Evolutionary conservation across 345 rosid genomes (phyloP), one percentile per base, ranked within the genome.

Genomic region (Corchorus olitorius): DNA sequence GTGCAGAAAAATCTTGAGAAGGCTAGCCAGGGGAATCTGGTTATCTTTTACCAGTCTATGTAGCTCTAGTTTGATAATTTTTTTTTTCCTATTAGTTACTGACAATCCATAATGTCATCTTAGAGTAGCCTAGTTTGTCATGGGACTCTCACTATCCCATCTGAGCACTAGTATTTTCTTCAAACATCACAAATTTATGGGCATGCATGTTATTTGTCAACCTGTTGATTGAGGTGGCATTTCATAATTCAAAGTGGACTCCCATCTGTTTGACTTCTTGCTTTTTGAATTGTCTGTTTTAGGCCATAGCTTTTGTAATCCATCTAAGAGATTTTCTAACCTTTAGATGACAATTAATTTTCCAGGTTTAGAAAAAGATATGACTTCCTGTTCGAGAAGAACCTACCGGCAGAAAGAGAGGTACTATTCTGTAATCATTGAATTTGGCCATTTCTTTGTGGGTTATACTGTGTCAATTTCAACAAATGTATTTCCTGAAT

Each of bases 301-400:
- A 41, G 50, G 6, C 50, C 9, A 50, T 50, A 6, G 19, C 6
- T 54, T 43, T 70, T 17, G 61, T 52, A 13, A 49, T 70, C 15
- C 49, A 8, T 5, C 1, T 39, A 35, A 2, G 3, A 19, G 8
- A 19, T 19, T 7, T 37, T 19, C 8, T 66, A 37, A 37, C 17
- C 48, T 52, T 1, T 27, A 3, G 19, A 20, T 34, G 49, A 37
- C 4, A 6, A 15, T 20, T 13, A 1, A 22, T 59, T 63, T 79
- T 78, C 59, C 62, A 91, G 97, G 84, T 92, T 90, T 78, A 90
- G 88, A 83, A 93, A 93, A 79, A 87, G 96, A 82, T 95, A 84
- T 73, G 70, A 82, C 80, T 94, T 94, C 75, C 87, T 94, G 16
- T 89, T 77, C 48, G 87, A 92, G 82, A 84, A 87, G 5, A 86